Evolutionary conservation across 1,139 yeast species (phyloP).

Genomic region (Tardiomyces depauwii): DNA sequence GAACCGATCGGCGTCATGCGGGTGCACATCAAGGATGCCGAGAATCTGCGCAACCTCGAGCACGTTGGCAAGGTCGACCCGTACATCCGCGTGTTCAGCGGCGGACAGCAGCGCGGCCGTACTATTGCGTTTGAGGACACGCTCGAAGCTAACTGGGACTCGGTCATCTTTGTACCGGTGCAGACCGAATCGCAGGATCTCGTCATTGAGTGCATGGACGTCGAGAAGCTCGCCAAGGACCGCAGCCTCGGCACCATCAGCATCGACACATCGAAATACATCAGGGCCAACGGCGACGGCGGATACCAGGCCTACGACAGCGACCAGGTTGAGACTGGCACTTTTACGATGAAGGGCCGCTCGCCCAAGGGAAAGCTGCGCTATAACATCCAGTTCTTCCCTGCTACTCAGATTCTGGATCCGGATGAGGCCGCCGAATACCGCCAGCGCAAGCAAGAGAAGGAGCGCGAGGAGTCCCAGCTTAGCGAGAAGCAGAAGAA

Average conservation of each 20-base stretch:
- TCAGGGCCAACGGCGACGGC: slow-evolving; percentile 57
- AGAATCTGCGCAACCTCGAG: slow-evolving; percentile 71
- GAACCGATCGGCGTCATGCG: slow-evolving; percentile 92
- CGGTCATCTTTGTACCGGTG: slow-evolving; percentile 68
- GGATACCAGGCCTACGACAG: slow-evolving; percentile 52
- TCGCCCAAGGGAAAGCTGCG: slow-evolving; percentile 74
- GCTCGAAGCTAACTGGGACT: slow-evolving; percentile 77
- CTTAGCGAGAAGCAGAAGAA: slow-evolving; percentile 11
- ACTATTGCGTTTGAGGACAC: slow-evolving; percentile 62
- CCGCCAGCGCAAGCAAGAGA: slow-evolving; percentile 30
- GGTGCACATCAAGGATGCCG: slow-evolving; percentile 58
- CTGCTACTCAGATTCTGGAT: slow-evolving; percentile 64
- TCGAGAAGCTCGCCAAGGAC: slow-evolving; percentile 64
- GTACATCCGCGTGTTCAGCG: slow-evolving; percentile 67
- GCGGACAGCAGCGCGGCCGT: slow-evolving; percentile 67
- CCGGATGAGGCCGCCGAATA: slow-evolving; percentile 45
- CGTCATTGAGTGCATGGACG: slow-evolving; percentile 86
- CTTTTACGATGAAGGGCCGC: slow-evolving; percentile 51
- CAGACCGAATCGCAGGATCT: slow-evolving; percentile 72
- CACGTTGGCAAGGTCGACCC: slow-evolving; percentile 90
- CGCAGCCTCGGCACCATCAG: slow-evolving; percentile 79
- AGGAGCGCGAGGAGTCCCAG: slow-evolving; percentile 33
- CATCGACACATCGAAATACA: slow-evolving; percentile 52
- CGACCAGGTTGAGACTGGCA: slow-evolving; percentile 44
- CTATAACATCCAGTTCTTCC: slow-evolving; percentile 71